Percentiles rank a stretch among this genome's conserved stretches.
Conservation (phyloP, 139 green algal genomes). For the Chlamydomonas applanata region DNA sequence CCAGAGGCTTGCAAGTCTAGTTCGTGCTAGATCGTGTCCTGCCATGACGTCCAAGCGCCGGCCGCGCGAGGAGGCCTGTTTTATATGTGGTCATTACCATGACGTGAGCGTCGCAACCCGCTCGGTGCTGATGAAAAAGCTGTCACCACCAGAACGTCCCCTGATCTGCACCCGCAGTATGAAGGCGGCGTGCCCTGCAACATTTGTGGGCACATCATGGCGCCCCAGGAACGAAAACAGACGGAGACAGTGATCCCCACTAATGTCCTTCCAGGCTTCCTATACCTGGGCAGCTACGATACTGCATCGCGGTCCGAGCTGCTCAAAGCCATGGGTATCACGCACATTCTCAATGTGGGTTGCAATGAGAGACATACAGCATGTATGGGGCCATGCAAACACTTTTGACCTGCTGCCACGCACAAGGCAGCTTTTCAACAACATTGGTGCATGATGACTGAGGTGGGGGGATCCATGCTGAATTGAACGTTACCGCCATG, state of each 20-base stretch:
- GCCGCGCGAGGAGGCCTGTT: slow-evolving; percentile 75
- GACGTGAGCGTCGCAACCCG: slow-evolving; percentile 53
- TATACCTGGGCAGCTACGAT: slow-evolving; percentile 91
- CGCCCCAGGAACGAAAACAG: slow-evolving; percentile 13
- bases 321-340: slow-evolving; percentile 80
- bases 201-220: slow-evolving; percentile 79
- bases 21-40: no score
- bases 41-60: neutral
- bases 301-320: slow-evolving; percentile 82
- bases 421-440: neutral
- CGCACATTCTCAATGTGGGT: slow-evolving; percentile 86
- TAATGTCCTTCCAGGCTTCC: slow-evolving; percentile 74
- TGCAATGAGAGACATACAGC: neutral
- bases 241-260: slow-evolving; percentile 66
- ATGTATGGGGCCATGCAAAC: no score
- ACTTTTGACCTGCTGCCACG: no score
- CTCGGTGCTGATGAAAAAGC: neutral
- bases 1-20: no score
- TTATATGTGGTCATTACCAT: slow-evolving; percentile 88
- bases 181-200: slow-evolving; percentile 75
- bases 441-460: no score
- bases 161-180: slow-evolving; percentile 49
- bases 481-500: neutral
- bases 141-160: neutral
- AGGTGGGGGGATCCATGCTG: no score